Evolutionary conservation across 108 stramenopile genomes (phyloP), one percentile per base, ranked within the genome.

Genomic region (Aurantiochytrium sp.): DNA sequence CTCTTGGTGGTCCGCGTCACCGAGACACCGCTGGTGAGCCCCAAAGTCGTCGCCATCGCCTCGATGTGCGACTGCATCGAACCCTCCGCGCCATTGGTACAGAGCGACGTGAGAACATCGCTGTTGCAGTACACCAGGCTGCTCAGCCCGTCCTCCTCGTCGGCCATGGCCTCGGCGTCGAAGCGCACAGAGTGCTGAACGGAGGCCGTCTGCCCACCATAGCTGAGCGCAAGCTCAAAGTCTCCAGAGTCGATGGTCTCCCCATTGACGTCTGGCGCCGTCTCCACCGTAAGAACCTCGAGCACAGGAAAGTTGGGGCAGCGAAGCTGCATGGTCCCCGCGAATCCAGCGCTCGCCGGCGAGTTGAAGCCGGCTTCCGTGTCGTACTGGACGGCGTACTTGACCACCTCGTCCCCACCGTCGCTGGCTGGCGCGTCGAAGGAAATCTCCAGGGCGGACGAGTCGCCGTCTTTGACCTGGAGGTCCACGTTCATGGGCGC

Each of bases 311-410:
- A 87, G 55, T 88, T 88, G 37, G 95, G 94, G 86, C 96, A 96
- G 52, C 89, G 55, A 89, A 95, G 93, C 39, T 91, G 90, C 85
- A 94, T 91, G 0, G 91, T 90, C 31, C 95, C 95, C 12, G 95
- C 94, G 68, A 90, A 90, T 55, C 94, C 95, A 27, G 59, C 59
- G 24, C 59, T 65, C 0, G 59, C 59, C 27, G 59, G 59, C 8
- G 59, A 65, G 24, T 65, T 65, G 89, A 96, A 96, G 1, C 92
- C 88, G 21, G 89, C 88, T 10, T 95, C 93, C 21, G 94, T 91
- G 91, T 95, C 95, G 22, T 95, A 85, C 92, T 96, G 95, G 45
- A 95, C 94, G 55, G 93, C 92, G 89, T 95, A 96, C 34, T 92
- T 87, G 55, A 91, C 87, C 39, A 96, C 90, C 4, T 92, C 92